A percentile compares a stretch with the other conserved stretches of the same genome.
These are phyloP conservation scores for Talaromyces pinophilus DNA, from an alignment of 2,329 filamentous ascomycete species.

Conservation along the genomic window DNA sequence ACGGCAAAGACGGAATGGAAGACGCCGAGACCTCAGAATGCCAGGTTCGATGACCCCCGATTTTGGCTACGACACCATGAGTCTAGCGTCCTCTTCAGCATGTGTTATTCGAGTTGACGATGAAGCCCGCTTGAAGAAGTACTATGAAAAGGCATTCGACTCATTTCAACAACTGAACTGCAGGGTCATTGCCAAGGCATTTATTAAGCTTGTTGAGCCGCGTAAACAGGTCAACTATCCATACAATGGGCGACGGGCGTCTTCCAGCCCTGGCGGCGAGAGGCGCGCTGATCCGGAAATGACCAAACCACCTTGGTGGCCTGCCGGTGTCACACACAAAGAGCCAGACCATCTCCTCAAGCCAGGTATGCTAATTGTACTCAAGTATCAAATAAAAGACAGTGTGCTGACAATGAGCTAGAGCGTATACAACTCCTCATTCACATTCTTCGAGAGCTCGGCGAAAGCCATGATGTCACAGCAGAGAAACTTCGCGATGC, in stretches of 20 bases:
- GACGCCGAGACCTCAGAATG: constrained; percentile 16
- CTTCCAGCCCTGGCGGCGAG: constrained; percentile 26
- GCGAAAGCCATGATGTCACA: constrained; percentile 39
- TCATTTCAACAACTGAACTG: constrained; percentile 47
- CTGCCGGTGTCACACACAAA: constrained; percentile 42
- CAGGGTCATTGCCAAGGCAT: constrained; percentile 45
- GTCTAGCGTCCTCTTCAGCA: constrained; percentile 35
- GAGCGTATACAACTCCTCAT: constrained; percentile 44
- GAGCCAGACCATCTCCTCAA: constrained; percentile 50
- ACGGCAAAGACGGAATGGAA: constrained; percentile 22
- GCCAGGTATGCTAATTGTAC: constrained; percentile 35
- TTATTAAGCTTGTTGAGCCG: constrained; percentile 47
- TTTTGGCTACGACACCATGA: constrained; percentile 34
- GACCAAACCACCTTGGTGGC: constrained; percentile 47
- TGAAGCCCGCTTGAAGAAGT: constrained; percentile 31
- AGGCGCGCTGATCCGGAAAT: constrained; percentile 40
- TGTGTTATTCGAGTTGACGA: constrained; percentile 31
- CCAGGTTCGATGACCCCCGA: constrained; percentile 33
- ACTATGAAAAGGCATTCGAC: constrained; percentile 43
- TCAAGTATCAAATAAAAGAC: not conserved
- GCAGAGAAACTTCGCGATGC: constrained; percentile 43
- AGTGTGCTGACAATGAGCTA: constrained; percentile 21
- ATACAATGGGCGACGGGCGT: constrained; percentile 44
- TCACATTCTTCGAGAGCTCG: constrained; percentile 43
- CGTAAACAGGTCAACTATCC: constrained; percentile 49